Conservation (phyloP, 495 filamentous ascomycete species). For the Neurospora sp. region DNA sequence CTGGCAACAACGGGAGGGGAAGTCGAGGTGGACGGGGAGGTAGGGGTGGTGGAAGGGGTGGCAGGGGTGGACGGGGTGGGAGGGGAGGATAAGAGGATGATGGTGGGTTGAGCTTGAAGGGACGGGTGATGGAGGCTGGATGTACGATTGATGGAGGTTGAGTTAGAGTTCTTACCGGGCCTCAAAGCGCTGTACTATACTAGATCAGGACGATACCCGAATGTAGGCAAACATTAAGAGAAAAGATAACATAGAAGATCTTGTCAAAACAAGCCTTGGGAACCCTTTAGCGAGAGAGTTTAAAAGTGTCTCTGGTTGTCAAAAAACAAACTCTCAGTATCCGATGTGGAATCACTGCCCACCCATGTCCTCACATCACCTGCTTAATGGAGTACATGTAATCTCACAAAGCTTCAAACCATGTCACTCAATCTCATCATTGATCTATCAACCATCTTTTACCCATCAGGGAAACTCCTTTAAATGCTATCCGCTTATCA, state of each 20-base stretch:
- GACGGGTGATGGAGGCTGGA: not conserved
- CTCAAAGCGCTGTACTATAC: not conserved
- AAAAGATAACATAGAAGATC: not conserved
- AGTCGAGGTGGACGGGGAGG: slow-evolving; percentile 13
- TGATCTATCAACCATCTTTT: not conserved
- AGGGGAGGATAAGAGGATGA: not conserved
- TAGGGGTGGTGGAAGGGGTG: not conserved
- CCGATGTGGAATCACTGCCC: not conserved
- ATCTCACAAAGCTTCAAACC: not conserved
- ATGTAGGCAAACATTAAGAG: not conserved
- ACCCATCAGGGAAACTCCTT: not conserved
- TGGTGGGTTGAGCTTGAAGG: not conserved
- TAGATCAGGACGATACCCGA: not conserved
- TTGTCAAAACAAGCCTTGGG: not conserved
- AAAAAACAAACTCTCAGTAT: not conserved
- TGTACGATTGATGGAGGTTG: not conserved
- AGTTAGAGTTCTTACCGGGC: not conserved
- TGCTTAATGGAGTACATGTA: not conserved
- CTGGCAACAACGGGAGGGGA: slow-evolving; percentile 7
- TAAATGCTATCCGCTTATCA: not conserved
- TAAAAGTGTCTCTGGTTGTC: not conserved
- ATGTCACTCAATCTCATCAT: not conserved
- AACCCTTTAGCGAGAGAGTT: not conserved
- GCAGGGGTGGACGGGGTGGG: not conserved
- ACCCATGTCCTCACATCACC: not conserved